Conservation (phyloP, 371 early-diverging fungal genomes). For the Choanephora cucurbitarum region DNA sequence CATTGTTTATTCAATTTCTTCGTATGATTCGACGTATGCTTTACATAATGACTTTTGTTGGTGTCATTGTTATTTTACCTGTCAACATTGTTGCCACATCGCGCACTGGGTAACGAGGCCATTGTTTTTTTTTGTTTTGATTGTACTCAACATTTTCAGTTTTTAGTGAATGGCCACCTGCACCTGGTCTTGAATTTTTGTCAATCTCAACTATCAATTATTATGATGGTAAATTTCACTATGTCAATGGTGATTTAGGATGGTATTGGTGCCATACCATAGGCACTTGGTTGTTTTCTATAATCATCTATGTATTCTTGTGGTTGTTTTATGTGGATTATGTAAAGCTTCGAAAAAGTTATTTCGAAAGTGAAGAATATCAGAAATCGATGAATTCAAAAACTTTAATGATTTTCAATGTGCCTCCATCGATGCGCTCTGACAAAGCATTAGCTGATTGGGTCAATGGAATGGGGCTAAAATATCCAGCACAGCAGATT, state of each 20-base stretch:
- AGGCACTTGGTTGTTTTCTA: slow-evolving; percentile 60
- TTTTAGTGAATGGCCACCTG: slow-evolving; percentile 48
- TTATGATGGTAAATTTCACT: slow-evolving; percentile 33
- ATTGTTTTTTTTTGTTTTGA: background rate
- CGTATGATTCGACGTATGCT: slow-evolving; percentile 63
- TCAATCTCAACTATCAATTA: slow-evolving; percentile 43
- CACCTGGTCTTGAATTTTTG: slow-evolving; percentile 36
- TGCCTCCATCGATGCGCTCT: slow-evolving; percentile 63
- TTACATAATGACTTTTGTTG: slow-evolving; percentile 58
- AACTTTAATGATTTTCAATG: slow-evolving; percentile 71
- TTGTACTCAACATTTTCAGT: slow-evolving; percentile 8
- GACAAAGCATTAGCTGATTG: slow-evolving; percentile 57
- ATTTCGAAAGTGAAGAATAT: slow-evolving; percentile 64
- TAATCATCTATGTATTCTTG: slow-evolving; percentile 48
- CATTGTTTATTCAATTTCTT: slow-evolving; percentile 75
- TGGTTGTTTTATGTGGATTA: slow-evolving; percentile 56
- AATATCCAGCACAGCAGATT: slow-evolving; percentile 57
- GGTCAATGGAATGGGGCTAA: slow-evolving; percentile 48
- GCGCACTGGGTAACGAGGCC: slow-evolving; percentile 47
- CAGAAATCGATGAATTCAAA: slow-evolving; percentile 63
- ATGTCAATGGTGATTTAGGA: slow-evolving; percentile 24
- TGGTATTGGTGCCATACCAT: slow-evolving; percentile 67
- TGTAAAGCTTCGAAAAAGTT: slow-evolving; percentile 52
- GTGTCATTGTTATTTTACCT: slow-evolving; percentile 65
- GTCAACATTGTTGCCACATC: slow-evolving; percentile 62